These are phyloP conservation scores for Tephrocybe sp. DNA, from an alignment of 768 basidiomycete species.

Conservation along the genomic window DNA sequence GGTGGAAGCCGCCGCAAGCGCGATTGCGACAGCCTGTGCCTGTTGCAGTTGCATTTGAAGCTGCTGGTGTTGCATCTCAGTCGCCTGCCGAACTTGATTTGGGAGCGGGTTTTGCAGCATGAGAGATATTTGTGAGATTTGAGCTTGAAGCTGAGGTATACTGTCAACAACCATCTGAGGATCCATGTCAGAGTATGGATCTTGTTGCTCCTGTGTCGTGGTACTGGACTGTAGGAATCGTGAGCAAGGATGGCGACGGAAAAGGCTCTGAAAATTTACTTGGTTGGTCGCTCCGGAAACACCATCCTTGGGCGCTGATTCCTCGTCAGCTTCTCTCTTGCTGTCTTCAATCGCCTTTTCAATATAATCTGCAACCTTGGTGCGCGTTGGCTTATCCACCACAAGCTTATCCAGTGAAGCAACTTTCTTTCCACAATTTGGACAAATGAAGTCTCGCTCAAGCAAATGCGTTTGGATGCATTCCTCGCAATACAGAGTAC, in stretches of 20 bases:
- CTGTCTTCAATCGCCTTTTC: slow-evolving; percentile 78
- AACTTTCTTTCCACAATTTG: slow-evolving; percentile 85
- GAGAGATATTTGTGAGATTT: slow-evolving; percentile 74
- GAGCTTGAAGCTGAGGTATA: slow-evolving; percentile 82
- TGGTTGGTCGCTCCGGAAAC: slow-evolving; percentile 26
- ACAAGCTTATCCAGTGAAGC: slow-evolving; percentile 85
- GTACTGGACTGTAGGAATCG: slow-evolving; percentile 18
- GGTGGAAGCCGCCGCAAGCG: slow-evolving; percentile 54
- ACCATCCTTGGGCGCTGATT: slow-evolving; percentile 22
- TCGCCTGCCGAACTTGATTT: slow-evolving; percentile 68
- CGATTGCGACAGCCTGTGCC: slow-evolving; percentile 69
- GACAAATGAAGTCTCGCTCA: slow-evolving; percentile 94
- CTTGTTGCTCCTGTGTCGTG: slow-evolving; percentile 47
- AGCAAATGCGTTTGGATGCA: slow-evolving; percentile 93
- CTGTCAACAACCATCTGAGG: slow-evolving; percentile 68
- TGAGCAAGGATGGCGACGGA: background rate
- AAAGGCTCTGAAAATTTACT: slow-evolving; percentile 24
- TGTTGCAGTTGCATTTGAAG: slow-evolving; percentile 77
- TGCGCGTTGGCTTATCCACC: slow-evolving; percentile 76
- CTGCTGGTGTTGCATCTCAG: slow-evolving; percentile 81
- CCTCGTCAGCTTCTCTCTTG: slow-evolving; percentile 57
- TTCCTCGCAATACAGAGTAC: slow-evolving; percentile 90
- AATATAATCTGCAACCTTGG: slow-evolving; percentile 79
- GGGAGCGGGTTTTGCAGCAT: slow-evolving; percentile 83
- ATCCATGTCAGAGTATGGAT: slow-evolving; percentile 70